These are phyloP conservation scores for Aspergillus nidulans DNA, from an alignment of 495 filamentous ascomycete species.

Conservation along the genomic window DNA sequence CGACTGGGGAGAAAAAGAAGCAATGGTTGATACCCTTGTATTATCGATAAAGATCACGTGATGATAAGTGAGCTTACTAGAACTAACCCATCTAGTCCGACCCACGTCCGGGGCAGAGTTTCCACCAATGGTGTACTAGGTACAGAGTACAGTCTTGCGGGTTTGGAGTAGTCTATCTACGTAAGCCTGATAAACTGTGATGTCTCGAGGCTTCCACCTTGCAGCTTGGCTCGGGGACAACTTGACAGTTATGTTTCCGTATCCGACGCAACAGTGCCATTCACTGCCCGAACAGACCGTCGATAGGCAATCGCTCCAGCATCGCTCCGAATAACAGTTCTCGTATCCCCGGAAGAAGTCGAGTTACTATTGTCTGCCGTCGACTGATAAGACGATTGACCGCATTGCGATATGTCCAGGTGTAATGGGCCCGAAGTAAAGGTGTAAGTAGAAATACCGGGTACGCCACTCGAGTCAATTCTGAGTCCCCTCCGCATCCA, in stretches of 20 bases:
- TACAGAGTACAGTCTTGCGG: too few species aligned
- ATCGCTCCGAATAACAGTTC: slow-evolving; percentile 21
- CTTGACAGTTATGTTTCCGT: slow-evolving; percentile 8
- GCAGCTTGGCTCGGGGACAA: too few species aligned
- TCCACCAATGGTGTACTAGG: not conserved
- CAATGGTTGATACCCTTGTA: not conserved
- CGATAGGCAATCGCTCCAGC: slow-evolving; percentile 38
- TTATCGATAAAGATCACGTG: slow-evolving; percentile 28
- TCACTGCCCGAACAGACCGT: slow-evolving; percentile 48
- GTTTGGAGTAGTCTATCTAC: too few species aligned
- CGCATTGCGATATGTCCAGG: slow-evolving; percentile 28
- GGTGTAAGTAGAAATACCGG: slow-evolving; percentile 52
- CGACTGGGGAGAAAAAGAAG: not conserved
- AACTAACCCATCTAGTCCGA: not conserved
- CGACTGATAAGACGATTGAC: slow-evolving; percentile 24
- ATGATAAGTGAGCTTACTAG: slow-evolving; percentile 17
- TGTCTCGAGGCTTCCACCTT: too few species aligned
- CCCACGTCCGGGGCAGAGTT: not conserved
- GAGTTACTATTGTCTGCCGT: slow-evolving; percentile 18
- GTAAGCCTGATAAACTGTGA: too few species aligned
- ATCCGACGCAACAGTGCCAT: slow-evolving; percentile 42
- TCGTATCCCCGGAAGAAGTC: slow-evolving; percentile 27
- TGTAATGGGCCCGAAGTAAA: slow-evolving; percentile 27
- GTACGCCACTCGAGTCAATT: slow-evolving; percentile 35
- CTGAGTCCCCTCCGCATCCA: slow-evolving; percentile 56